These are phyloP conservation scores for Brassica balearica DNA, from an alignment of 441 rosid species.

Conservation along the genomic window DNA sequence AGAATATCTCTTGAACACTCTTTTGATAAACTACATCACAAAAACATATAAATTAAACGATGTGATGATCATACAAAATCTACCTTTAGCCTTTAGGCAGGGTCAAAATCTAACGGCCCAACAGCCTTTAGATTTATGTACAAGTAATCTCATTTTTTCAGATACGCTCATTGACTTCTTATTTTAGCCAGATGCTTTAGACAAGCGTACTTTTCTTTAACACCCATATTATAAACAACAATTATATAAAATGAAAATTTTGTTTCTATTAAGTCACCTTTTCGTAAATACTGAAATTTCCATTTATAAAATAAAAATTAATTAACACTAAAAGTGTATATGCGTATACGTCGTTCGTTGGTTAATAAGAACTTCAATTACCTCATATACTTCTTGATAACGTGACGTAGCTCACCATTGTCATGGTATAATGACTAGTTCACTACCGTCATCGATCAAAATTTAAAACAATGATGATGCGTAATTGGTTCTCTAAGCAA, in stretches of 20 bases:
- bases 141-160: neutral
- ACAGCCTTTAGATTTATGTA: neutral
- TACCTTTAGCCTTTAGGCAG: neutral
- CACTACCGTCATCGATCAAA: constrained; percentile 4
- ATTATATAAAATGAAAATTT: neutral
- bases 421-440: constrained; percentile 21
- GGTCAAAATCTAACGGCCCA: neutral
- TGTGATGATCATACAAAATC: neutral
- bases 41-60: neutral
- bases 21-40: neutral
- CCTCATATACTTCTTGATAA: neutral
- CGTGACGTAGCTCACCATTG: constrained; percentile 1
- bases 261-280: neutral
- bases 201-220: neutral
- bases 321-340: neutral
- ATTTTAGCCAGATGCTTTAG: neutral
- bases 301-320: neutral
- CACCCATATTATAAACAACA: neutral
- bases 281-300: neutral
- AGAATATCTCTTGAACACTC: neutral
- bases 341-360: neutral
- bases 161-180: constrained; percentile 7
- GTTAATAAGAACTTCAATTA: neutral
- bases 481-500: neutral
- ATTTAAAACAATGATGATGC: no score